Evolutionary conservation across 2,329 filamentous ascomycete species (phyloP).

Genomic region (Penicillium sclerotiorum): DNA sequence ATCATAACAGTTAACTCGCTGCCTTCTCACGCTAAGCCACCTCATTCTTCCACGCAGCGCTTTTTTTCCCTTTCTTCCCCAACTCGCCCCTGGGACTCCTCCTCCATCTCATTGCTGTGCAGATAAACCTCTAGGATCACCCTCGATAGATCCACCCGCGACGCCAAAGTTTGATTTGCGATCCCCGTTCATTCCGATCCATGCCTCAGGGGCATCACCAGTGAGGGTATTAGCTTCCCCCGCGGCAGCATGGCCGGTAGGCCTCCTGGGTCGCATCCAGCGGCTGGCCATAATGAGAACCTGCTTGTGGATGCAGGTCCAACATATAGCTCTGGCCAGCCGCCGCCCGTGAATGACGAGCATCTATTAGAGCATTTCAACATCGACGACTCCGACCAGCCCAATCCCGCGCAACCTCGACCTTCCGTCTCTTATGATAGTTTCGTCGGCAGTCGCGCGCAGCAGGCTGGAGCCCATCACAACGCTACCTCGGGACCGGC

Average conservation of each 20-base stretch:
- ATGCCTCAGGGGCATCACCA: constrained; percentile 42
- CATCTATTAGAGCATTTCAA: constrained; percentile 75
- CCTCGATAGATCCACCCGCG: constrained; percentile 5
- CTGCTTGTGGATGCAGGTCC: constrained; percentile 46
- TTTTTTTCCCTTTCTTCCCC: constrained; percentile 10
- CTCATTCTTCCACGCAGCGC: constrained; percentile 14
- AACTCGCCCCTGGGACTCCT: constrained; percentile 4
- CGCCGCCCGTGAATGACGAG: constrained; percentile 78
- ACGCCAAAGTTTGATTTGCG: constrained; percentile 7
- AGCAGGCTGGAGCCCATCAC: constrained; percentile 49
- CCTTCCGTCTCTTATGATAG: constrained; percentile 93
- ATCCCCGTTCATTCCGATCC: constrained; percentile 27
- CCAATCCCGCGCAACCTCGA: constrained; percentile 57
- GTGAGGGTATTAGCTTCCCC: constrained; percentile 40
- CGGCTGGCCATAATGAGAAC: constrained; percentile 47
- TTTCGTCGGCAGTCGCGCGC: constrained; percentile 72
- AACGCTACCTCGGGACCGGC: constrained; percentile 43
- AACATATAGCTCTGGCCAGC: constrained; percentile 72
- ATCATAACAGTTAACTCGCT: constrained; percentile 22
- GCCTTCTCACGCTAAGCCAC: constrained; percentile 30
- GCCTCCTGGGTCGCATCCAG: constrained; percentile 54
- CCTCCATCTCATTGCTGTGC: background rate
- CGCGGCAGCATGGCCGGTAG: constrained; percentile 53
- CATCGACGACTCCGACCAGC: constrained; percentile 65
- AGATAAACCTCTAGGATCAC: constrained; percentile 3